Conservation (phyloP, 2,329 filamentous ascomycete species). For the Tolypocladium ovalisporum region DNA sequence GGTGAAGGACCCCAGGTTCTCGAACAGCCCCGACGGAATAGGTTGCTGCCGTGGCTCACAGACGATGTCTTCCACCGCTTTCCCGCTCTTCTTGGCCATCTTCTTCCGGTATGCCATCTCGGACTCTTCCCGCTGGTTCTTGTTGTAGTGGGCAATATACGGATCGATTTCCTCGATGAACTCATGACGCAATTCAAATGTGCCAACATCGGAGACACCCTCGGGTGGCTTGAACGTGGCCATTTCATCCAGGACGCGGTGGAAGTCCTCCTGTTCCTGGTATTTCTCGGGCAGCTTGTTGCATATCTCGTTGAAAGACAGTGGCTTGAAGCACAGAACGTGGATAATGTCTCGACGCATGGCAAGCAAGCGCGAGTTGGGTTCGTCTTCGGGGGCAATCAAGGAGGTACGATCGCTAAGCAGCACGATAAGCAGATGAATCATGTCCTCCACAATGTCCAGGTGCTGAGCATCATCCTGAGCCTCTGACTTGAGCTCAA, state of each 20-base stretch:
- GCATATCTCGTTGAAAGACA: constrained; percentile 88
- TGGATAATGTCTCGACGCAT: constrained; percentile 88
- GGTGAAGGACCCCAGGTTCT: constrained; percentile 67
- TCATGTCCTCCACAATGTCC: constrained; percentile 90
- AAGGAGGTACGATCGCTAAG: constrained; percentile 81
- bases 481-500: constrained; percentile 57
- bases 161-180: constrained; percentile 85
- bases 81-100: constrained; percentile 79
- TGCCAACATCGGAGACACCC: constrained; percentile 83
- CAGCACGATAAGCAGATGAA: constrained; percentile 83
- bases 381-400: constrained; percentile 54
- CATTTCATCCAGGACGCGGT: constrained; percentile 74
- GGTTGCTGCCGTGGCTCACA: constrained; percentile 77
- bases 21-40: constrained; percentile 69
- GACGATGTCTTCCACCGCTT: constrained; percentile 70
- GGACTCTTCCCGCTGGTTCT: constrained; percentile 93
- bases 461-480: constrained; percentile 83
- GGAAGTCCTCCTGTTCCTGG: constrained; percentile 80
- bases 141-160: constrained; percentile 91
- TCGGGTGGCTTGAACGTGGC: constrained; percentile 84
- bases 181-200: constrained; percentile 81
- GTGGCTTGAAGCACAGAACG: constrained; percentile 88
- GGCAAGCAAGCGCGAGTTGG: constrained; percentile 53
- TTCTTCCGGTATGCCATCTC: constrained; percentile 81
- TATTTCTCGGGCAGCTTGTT: constrained; percentile 80